These are phyloP conservation scores for Avena insularis DNA, from an alignment of 176 grass and related monocot genomes.

Conservation along the genomic window DNA sequence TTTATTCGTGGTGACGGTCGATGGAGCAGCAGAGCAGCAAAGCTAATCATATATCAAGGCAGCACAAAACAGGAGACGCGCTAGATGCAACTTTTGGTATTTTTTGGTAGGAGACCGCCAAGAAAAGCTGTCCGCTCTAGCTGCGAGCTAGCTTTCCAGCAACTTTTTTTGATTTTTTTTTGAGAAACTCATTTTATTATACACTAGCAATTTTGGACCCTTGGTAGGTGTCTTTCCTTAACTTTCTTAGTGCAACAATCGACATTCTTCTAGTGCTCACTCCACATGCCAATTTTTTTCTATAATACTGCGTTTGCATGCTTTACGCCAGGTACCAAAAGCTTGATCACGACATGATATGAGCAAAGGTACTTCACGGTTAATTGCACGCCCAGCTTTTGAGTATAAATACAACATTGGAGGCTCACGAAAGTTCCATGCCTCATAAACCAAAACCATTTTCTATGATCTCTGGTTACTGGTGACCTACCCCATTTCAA, in stretches of 20 bases:
- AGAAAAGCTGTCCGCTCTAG: no score
- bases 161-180: no score
- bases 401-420: not conserved
- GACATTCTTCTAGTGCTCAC: not conserved
- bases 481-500: not conserved
- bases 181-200: no score
- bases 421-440: constrained; percentile 48
- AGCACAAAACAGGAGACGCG: no score
- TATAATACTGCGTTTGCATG: not conserved
- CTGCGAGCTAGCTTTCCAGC: no score
- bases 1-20: not conserved
- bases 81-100: no score
- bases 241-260: no score
- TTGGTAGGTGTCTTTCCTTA: no score
- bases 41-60: no score
- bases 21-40: not conserved
- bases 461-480: not conserved
- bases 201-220: no score
- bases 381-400: not conserved
- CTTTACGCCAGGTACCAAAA: constrained; percentile 22
- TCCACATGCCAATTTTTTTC: constrained; percentile 26
- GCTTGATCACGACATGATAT: constrained; percentile 30
- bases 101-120: no score
- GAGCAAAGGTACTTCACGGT: not conserved
- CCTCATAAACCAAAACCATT: not conserved